Evolutionary conservation across 129 eudicot genomes (phyloP).

Genomic region (Apium graveolens): DNA sequence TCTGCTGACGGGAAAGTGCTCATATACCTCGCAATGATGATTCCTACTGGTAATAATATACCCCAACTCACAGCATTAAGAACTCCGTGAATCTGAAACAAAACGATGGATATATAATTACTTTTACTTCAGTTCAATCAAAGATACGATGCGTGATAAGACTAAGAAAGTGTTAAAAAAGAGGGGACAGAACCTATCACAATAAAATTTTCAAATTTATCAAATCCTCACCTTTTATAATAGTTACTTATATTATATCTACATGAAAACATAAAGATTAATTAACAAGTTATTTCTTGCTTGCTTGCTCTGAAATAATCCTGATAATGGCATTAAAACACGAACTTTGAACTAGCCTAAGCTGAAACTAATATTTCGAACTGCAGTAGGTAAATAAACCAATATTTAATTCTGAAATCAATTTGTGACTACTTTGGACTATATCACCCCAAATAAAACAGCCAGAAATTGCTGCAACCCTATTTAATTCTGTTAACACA

Average conservation of each 20-base stretch:
- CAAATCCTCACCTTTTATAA: not conserved
- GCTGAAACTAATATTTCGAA: not conserved
- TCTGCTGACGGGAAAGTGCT: conserved; percentile 49
- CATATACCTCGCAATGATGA: conserved; percentile 56
- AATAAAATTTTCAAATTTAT: not conserved
- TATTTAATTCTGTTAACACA: not conserved
- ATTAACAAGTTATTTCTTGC: not conserved
- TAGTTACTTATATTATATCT: too few species aligned
- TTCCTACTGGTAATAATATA: conserved; percentile 56
- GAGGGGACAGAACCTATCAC: not conserved
- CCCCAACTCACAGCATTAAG: conserved; percentile 84
- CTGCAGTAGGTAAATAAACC: not conserved
- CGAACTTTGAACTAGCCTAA: not conserved
- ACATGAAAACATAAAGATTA: too few species aligned
- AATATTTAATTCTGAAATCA: not conserved
- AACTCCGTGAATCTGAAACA: conserved; percentile 72
- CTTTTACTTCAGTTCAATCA: too few species aligned
- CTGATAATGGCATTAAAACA: not conserved
- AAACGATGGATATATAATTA: not conserved
- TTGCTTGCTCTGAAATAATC: not conserved
- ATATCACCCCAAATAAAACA: not conserved
- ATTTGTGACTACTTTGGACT: not conserved
- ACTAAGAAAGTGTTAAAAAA: not conserved
- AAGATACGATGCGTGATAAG: not conserved
- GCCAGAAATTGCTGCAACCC: too few species aligned